These are phyloP conservation scores for Aristolochia californica DNA, from an alignment of 164 flowering plant genomes.

Conservation along the genomic window DNA sequence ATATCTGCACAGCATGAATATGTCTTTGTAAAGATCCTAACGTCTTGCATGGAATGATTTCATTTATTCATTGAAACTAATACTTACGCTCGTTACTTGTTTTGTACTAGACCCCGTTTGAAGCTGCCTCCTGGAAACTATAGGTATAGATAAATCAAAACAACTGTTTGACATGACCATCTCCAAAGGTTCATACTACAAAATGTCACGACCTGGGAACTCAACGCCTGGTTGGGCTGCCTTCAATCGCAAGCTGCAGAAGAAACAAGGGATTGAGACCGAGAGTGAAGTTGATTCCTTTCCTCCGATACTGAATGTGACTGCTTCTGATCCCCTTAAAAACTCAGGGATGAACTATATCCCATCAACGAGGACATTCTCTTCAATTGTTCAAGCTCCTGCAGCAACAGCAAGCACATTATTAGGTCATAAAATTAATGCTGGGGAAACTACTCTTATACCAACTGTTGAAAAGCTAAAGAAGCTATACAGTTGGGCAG, in stretches of 20 bases:
- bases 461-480: slow-evolving; percentile 28
- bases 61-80: too few species aligned
- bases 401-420: slow-evolving; percentile 13
- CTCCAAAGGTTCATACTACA: slow-evolving; percentile 7
- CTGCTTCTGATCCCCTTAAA: slow-evolving; percentile 8
- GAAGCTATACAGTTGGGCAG: slow-evolving; percentile 57
- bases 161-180: background rate
- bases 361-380: slow-evolving; percentile 31
- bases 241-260: slow-evolving; percentile 39
- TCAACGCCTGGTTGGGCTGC: slow-evolving; percentile 76
- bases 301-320: slow-evolving; percentile 31
- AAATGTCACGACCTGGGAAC: slow-evolving; percentile 26
- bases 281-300: slow-evolving; percentile 30
- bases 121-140: too few species aligned
- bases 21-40: too few species aligned
- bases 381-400: slow-evolving; percentile 30
- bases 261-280: slow-evolving; percentile 23
- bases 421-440: slow-evolving; percentile 4
- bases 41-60: too few species aligned
- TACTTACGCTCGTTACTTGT: too few species aligned
- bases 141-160: background rate
- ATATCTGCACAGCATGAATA: too few species aligned
- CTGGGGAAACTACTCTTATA: slow-evolving; percentile 6
- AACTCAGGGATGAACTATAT: slow-evolving; percentile 4
- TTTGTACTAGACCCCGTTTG: too few species aligned